These are phyloP conservation scores for Arachnopeziza araneosa DNA, from an alignment of 2,329 filamentous ascomycete genomes.

Conservation along the genomic window DNA sequence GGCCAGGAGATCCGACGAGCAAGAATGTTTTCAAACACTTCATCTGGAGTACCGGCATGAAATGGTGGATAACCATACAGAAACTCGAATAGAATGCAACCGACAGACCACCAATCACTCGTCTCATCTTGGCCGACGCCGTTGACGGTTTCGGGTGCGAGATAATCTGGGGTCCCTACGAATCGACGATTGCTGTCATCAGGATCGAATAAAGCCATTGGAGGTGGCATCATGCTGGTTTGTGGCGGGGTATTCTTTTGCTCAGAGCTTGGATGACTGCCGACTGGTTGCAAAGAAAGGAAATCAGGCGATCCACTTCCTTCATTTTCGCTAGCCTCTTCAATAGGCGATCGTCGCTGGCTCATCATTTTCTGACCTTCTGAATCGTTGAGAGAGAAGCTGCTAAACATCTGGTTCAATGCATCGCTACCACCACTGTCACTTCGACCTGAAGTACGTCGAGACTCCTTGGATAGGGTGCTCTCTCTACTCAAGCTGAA, in stretches of 20 bases:
- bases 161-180: constrained; percentile 93
- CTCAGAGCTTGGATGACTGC: constrained; percentile 36
- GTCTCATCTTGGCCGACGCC: constrained; percentile 94
- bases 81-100: constrained; percentile 96
- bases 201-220: constrained; percentile 92
- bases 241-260: constrained; percentile 56
- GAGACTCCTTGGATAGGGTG: constrained; percentile 53
- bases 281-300: constrained; percentile 52
- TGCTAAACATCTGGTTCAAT: constrained; percentile 74
- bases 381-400: constrained; percentile 66
- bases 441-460: constrained; percentile 74
- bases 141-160: constrained; percentile 94
- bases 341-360: constrained; percentile 52
- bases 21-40: constrained; percentile 96
- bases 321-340: constrained; percentile 69
- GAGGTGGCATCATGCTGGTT: constrained; percentile 74
- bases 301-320: constrained; percentile 74
- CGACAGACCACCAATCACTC: constrained; percentile 99
- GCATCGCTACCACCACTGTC: constrained; percentile 90
- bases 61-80: constrained; percentile 90
- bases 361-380: constrained; percentile 33
- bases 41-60: constrained; percentile 80
- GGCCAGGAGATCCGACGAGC: constrained; percentile 90
- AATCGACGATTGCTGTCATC: constrained; percentile 90
- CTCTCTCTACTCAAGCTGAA: constrained; percentile 68